Base-by-base conservation (phyloP, 1,284 basidiomycete species). In the Apiotrichum sp. region DNA sequence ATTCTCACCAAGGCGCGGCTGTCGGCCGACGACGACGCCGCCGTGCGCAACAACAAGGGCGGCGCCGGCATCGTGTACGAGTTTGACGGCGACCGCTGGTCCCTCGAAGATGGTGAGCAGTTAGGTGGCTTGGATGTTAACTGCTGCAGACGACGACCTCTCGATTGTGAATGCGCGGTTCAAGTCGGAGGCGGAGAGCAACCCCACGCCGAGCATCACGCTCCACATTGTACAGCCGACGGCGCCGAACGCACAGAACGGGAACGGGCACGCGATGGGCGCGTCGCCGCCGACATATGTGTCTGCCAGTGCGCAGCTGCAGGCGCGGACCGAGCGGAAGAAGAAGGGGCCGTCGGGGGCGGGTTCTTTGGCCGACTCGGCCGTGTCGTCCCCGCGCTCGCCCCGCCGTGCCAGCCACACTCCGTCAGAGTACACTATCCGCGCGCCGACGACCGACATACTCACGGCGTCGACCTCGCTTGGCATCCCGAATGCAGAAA, bases 81-180 rank as follows among this genome's bases (percentile, higher is more conserved):
- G 57, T 74, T 63, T 57, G 67, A 75, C 16, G 72, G 73, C 6
- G 64, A 65, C 8, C 55, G 70, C 41, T 77, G 68, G 69, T 63
- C 63, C 22, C 61, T 78, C 42, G 74, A 76, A 34, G 76, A 78
- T 63, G 74, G 76, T 76, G 38, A 56, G 75, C 34, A 2, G 13
- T 2, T n/a, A 14, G 13, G 46, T 46, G 31, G 50, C 47, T 13
- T 38, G 36, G 10, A 4, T 38, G 4, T 14, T 14, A 2, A 10
- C 36, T 38, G n/a, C 40, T 41, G 8, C 62, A 77, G 76, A 77
- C 48, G 76, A 75, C 56, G 76, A 78, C 61, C 67, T 77, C 22
- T 56, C 67, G 31, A 78, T 78, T 57, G 65, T 78, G 22, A 69
- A 65, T 2, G 74, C 72, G 6, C 62, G 77, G n/a, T 74, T 76